Evolutionary conservation across 352 stramenopile genomes (phyloP).

Genomic region (Globisporangium irregulare): DNA sequence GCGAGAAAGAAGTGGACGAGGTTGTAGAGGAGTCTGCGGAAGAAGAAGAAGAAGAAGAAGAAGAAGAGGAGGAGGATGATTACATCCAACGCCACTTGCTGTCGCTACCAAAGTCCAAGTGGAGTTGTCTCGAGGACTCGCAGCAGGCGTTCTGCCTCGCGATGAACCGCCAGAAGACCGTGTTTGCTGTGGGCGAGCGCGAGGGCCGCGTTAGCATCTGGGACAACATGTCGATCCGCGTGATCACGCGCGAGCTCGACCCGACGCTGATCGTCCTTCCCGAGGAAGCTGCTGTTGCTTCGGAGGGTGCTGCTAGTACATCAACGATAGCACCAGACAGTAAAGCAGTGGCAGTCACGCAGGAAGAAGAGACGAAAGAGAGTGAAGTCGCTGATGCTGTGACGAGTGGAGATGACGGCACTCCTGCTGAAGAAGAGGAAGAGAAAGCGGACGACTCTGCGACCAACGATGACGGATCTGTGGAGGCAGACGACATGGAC

Average conservation of each 20-base stretch:
- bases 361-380: not conserved
- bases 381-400: not conserved
- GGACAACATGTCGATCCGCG: conserved; percentile 78
- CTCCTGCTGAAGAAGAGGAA: conserved; percentile 9
- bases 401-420: not conserved
- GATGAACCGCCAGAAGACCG: conserved; percentile 54
- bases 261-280: conserved; percentile 60
- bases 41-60: conserved; percentile 25
- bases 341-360: conserved; percentile 3
- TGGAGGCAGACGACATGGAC: conserved; percentile 26
- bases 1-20: not conserved
- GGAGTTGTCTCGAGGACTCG: conserved; percentile 69
- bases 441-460: conserved; percentile 23
- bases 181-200: conserved; percentile 75
- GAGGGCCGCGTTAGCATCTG: conserved; percentile 80
- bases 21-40: conserved; percentile 1
- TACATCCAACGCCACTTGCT: conserved; percentile 61
- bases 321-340: not conserved
- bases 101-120: conserved; percentile 42
- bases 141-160: conserved; percentile 73
- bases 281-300: conserved; percentile 8
- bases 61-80: conserved; percentile 44
- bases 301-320: not conserved
- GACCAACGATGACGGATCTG: conserved; percentile 28
- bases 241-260: conserved; percentile 77